These are phyloP conservation scores for Apiotrichum akiyoshidainum DNA, from an alignment of 1,284 basidiomycete species.

Conservation along the genomic window DNA sequence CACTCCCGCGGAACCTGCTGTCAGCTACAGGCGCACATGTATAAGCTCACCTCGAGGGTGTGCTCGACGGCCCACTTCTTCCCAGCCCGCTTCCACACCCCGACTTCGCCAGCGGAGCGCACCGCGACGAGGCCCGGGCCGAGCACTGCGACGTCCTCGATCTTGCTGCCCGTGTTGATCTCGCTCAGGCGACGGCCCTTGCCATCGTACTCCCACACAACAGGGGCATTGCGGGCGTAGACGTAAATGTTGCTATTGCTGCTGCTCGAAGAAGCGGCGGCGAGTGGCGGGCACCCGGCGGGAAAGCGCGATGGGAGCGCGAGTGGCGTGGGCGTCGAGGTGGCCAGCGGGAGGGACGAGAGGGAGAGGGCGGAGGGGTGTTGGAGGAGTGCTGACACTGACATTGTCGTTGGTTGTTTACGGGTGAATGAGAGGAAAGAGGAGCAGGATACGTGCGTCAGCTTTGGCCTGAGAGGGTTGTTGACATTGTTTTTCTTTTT, in stretches of 20 bases:
- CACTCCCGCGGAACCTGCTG: not conserved
- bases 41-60: constrained; percentile 9
- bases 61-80: constrained; percentile 5
- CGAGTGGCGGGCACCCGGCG: not conserved
- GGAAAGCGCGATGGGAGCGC: constrained; percentile 24
- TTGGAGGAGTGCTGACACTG: constrained; percentile 11
- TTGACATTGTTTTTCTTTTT: too few relatives aligned
- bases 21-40: not conserved
- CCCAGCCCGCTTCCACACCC: constrained; percentile 8
- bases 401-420: not conserved
- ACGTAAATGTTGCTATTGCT: constrained; percentile 15
- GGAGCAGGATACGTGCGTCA: too few relatives aligned
- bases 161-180: not conserved
- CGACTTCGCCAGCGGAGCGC: not conserved
- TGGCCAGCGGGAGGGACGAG: not conserved
- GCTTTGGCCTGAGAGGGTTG: too few relatives aligned
- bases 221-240: not conserved
- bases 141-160: not conserved
- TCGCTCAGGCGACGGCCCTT: constrained; percentile 25
- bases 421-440: too few relatives aligned
- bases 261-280: not conserved
- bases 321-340: constrained; percentile 1
- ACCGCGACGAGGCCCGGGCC: constrained; percentile 4
- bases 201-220: constrained; percentile 28
- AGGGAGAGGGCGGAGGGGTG: constrained; percentile 10